Evolutionary conservation across 2,329 filamentous ascomycete species (phyloP), one percentile per base, ranked within the genome.

Genomic region (Xylariomycetidae sp.): DNA sequence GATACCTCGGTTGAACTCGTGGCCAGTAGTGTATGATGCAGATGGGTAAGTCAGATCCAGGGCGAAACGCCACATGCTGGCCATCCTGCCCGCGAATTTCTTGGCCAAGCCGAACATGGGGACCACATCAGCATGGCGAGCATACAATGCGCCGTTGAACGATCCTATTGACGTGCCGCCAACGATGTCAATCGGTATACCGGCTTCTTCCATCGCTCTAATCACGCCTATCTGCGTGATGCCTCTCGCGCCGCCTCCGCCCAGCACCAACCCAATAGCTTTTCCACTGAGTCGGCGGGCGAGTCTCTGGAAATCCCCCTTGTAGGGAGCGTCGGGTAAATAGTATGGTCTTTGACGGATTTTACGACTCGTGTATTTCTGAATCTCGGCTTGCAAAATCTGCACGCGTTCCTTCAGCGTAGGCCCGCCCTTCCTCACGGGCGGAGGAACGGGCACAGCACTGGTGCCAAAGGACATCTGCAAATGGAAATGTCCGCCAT

Each of bases 1-100:
- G 44, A 98, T 95, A 25, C 92, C 92, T 6, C 92, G 85, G 51
- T 98, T 98, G 73, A 98, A 98, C 53, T 98, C 92, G 55, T 98
- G 92, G 1, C 92, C 92, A 0, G 92, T 98, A 1, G 93, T 98
- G 62, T 98, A 98, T 1, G 90, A 95, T 6, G 86, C 87, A 5
- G 90, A 92, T 0, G 92, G 92, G 57, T 98, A 98, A 0, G 92
- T 98, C 49, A 98, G 62, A 54, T 98, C 92, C 3, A 98, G 69
- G 1, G 89, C 89, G 57, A 98, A 95, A n/a, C 92, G 79, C 92
- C 92, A 98, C 64, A 96, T 86, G 60, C 90, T 96, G 27, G 86
- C 87, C 93, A 98, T 98, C n/a, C 93, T 83, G 4, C 92, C 89
- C 0, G 92, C 78, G 58, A 98, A 98, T 57, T 95, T 95, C 72